Conservation (phyloP, 768 basidiomycete genomes). For the Mycena leptocephala region DNA sequence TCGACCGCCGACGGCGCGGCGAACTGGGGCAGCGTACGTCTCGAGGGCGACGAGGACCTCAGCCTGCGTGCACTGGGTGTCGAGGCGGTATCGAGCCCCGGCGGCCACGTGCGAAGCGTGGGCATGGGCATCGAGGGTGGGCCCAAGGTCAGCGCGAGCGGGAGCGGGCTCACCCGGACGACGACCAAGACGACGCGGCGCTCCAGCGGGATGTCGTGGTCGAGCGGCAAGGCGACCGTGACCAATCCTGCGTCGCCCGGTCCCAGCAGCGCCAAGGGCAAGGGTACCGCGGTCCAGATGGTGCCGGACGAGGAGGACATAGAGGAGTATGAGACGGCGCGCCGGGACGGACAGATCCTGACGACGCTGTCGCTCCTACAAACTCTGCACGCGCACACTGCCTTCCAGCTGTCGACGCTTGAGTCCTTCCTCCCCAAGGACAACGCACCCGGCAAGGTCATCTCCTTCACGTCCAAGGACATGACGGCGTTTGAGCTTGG, state of each 20-base stretch:
- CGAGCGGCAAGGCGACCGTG: slow-evolving; percentile 57
- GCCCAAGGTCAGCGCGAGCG: slow-evolving; percentile 50
- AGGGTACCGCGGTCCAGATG: slow-evolving; percentile 43
- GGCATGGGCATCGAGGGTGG: slow-evolving; percentile 85
- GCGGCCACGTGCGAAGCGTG: slow-evolving; percentile 66
- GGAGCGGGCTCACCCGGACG: slow-evolving; percentile 42
- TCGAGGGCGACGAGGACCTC: slow-evolving; percentile 81
- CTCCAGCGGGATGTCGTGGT: slow-evolving; percentile 68
- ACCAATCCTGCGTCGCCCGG: slow-evolving; percentile 30
- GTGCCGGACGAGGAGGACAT: slow-evolving; percentile 39
- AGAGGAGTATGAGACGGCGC: slow-evolving; percentile 31
- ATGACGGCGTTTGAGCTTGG: slow-evolving; percentile 81
- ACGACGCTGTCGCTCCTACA: slow-evolving; percentile 76
- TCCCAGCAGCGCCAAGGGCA: slow-evolving; percentile 36
- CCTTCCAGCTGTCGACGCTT: slow-evolving; percentile 70
- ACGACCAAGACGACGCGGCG: slow-evolving; percentile 59
- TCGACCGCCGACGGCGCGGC: slow-evolving; percentile 63
- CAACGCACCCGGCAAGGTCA: slow-evolving; percentile 43
- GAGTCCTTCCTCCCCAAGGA: slow-evolving; percentile 50
- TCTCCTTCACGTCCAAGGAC: slow-evolving; percentile 73
- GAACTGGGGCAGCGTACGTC: slow-evolving; percentile 71
- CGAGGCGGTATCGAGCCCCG: background rate
- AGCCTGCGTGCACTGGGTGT: slow-evolving; percentile 47
- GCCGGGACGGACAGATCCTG: slow-evolving; percentile 53
- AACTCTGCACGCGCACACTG: slow-evolving; percentile 78